Percentiles rank a stretch among this genome's conserved stretches.
Conservation (phyloP, 192 early-diverging fungal genomes). For the Coemansia sp. region DNA sequence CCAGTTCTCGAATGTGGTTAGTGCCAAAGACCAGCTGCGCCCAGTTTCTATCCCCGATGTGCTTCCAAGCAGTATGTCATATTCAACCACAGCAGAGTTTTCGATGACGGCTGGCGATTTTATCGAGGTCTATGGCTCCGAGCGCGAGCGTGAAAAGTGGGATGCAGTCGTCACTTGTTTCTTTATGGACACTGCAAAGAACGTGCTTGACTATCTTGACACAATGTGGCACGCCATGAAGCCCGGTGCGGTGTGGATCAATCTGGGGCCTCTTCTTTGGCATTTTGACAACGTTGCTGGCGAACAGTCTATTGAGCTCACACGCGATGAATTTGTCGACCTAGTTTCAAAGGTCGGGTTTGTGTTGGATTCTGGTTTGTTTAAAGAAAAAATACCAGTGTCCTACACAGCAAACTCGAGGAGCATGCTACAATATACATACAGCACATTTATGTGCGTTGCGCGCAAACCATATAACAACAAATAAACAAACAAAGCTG, state of each 20-base stretch:
- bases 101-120: constrained; percentile 99
- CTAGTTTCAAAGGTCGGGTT: constrained; percentile 69
- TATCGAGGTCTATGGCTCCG: constrained; percentile 77
- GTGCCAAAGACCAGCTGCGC: constrained; percentile 61
- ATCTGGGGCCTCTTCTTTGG: constrained; percentile 87
- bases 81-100: constrained; percentile 64
- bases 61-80: constrained; percentile 57
- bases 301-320: constrained; percentile 86
- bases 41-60: constrained; percentile 83
- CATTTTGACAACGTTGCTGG: constrained; percentile 87
- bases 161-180: constrained; percentile 93
- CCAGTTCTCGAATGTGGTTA: constrained; percentile 79
- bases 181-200: constrained; percentile 97
- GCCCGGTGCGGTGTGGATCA: constrained; percentile 81
- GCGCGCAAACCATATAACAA: constrained; percentile 36
- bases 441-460: constrained; percentile 57
- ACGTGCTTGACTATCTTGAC: constrained; percentile 85
- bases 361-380: constrained; percentile 59
- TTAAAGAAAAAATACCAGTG: constrained; percentile 60
- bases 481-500: neutral
- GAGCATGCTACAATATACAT: constrained; percentile 83
- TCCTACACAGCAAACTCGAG: constrained; percentile 75
- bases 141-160: constrained; percentile 70
- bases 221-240: constrained; percentile 76
- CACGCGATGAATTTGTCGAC: constrained; percentile 75